Percentiles rank a stretch among this genome's conserved stretches.
phyloP scores from a whole-genome alignment of 2,329 filamentous ascomycete species.

The Penicillium capsulatum region DNA sequence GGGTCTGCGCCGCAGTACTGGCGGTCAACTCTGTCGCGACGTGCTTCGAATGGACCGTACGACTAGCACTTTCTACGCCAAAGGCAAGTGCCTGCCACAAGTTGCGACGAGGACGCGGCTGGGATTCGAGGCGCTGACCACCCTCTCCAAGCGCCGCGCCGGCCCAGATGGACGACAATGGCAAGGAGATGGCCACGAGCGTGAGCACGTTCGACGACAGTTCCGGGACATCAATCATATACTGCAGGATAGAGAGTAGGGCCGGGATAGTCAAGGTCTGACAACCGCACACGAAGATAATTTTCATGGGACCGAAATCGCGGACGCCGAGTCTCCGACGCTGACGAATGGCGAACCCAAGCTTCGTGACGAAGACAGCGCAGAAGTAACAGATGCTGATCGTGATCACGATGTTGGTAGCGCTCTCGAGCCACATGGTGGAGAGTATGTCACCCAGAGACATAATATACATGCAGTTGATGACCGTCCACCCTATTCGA shows the following conservation, averaged over 20 bases:
- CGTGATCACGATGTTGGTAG: conserved; percentile 50
- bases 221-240: conserved; percentile 49
- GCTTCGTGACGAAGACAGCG: conserved; percentile 57
- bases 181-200: conserved; percentile 59
- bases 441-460: conserved; percentile 23
- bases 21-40: conserved; percentile 12
- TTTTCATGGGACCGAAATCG: conserved; percentile 61
- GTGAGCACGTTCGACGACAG: conserved; percentile 55
- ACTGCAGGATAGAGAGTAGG: conserved; percentile 58
- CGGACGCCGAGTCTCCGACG: conserved; percentile 55
- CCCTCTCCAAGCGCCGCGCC: conserved; percentile 37
- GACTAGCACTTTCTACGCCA: conserved; percentile 4
- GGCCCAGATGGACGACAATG: conserved; percentile 65
- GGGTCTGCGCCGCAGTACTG: conserved; percentile 20
- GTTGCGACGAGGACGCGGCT: conserved; percentile 16
- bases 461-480: conserved; percentile 45
- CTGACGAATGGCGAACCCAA: conserved; percentile 54
- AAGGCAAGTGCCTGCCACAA: conserved; percentile 28
- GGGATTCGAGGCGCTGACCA: conserved; percentile 2
- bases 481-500: conserved; percentile 50
- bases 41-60: conserved; percentile 12
- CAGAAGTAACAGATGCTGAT: conserved; percentile 60
- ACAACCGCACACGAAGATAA: conserved; percentile 64
- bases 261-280: conserved; percentile 64
- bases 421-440: conserved; percentile 41